Conservation (phyloP, 768 basidiomycete species). For the Hygrophorus russula region DNA sequence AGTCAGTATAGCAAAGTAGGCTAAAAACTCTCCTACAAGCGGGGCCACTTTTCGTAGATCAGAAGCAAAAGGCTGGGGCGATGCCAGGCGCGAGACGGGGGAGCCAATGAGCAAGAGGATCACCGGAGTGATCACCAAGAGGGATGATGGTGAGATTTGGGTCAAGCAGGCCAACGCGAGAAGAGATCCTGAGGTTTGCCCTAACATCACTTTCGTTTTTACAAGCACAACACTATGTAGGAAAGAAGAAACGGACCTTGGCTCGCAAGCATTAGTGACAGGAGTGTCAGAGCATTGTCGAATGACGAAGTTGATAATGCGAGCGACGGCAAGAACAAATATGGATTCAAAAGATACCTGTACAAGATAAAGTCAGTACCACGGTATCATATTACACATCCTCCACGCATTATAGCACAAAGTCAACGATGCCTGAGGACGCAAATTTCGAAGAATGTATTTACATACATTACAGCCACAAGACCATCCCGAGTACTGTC, state of each 20-base stretch:
- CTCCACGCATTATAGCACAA: background rate
- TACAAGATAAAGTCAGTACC: conserved; percentile 4
- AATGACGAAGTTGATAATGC: conserved; percentile 76
- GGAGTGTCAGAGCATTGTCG: conserved; percentile 63
- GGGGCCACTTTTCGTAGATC: conserved; percentile 20
- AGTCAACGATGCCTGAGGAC: too few relatives aligned
- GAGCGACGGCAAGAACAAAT: conserved; percentile 67
- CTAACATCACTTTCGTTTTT: conserved; percentile 25
- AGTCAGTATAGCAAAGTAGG: conserved; percentile 38
- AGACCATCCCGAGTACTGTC: conserved; percentile 43
- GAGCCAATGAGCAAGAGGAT: conserved; percentile 50
- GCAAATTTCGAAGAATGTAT: background rate
- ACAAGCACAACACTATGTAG: conserved; percentile 18
- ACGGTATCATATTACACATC: background rate
- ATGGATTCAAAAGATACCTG: conserved; percentile 89
- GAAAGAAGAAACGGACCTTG: conserved; percentile 33
- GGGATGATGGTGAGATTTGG: conserved; percentile 62
- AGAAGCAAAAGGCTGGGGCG: conserved; percentile 32
- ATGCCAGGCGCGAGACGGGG: conserved; percentile 58
- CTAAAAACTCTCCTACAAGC: conserved; percentile 36
- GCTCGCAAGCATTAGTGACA: conserved; percentile 60
- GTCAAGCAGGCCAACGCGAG: conserved; percentile 60
- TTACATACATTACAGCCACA: conserved; percentile 56
- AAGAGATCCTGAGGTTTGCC: conserved; percentile 43
- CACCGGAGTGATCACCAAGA: conserved; percentile 56